Conservation (phyloP, 306 rosid species). For the Cotoneaster glaucophyllus region DNA sequence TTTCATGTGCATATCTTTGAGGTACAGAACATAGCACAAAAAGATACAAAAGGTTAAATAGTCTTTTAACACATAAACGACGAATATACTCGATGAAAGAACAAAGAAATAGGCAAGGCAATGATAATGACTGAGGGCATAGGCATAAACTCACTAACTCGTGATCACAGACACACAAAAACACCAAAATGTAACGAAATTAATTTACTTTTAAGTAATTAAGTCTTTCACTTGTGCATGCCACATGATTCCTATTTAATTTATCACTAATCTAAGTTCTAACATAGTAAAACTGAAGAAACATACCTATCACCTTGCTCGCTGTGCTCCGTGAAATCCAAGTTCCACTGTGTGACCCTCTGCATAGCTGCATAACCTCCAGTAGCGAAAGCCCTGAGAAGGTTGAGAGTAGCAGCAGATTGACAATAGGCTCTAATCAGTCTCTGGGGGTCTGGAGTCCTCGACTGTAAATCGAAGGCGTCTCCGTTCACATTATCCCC, state of each 20-base stretch:
- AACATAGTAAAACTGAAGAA: neutral
- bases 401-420: slow-evolving; percentile 89
- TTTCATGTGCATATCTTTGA: neutral
- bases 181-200: neutral
- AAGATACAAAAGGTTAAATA: neutral
- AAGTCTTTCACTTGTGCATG: too few species aligned
- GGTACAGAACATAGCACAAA: neutral
- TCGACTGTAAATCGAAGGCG: slow-evolving; percentile 68
- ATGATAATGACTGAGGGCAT: slow-evolving; percentile 2
- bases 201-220: neutral
- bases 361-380: slow-evolving; percentile 99
- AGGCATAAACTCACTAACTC: slow-evolving; percentile 1
- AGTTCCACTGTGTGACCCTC: slow-evolving; percentile 92
- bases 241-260: neutral
- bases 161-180: neutral
- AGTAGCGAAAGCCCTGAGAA: slow-evolving; percentile 86
- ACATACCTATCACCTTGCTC: slow-evolving; percentile 92
- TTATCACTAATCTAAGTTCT: neutral
- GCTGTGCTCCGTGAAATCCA: slow-evolving; percentile 88
- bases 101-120: neutral
- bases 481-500: slow-evolving; percentile 96
- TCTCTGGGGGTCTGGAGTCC: slow-evolving; percentile 93
- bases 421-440: slow-evolving; percentile 94
- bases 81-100: neutral
- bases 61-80: neutral